Evolutionary conservation across 257 asterid species (phyloP).

Genomic region (Solanum dulcamara): DNA sequence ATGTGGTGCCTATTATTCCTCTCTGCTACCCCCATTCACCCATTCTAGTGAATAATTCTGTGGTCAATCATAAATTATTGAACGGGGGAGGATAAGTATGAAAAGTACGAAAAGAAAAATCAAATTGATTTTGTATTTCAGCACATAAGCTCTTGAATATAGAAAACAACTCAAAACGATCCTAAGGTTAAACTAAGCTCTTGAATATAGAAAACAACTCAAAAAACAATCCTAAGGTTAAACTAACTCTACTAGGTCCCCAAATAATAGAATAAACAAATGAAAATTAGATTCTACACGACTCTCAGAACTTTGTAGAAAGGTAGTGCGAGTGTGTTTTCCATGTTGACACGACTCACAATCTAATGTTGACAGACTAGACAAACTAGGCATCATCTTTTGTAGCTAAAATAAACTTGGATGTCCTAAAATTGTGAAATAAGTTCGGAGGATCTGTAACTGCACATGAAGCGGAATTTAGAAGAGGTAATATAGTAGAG

Average conservation of each 20-base stretch:
- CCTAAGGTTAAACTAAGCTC: background rate
- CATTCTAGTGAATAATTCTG: background rate
- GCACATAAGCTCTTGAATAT: background rate
- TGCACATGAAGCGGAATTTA: background rate
- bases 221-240: background rate
- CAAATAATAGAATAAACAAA: background rate
- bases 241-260: background rate
- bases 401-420: background rate
- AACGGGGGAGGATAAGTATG: background rate
- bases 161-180: background rate
- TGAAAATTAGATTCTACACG: background rate
- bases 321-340: background rate
- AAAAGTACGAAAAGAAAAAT: background rate
- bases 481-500: background rate
- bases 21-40: background rate
- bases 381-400: background rate
- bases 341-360: background rate
- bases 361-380: background rate
- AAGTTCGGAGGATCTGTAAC: too few relatives aligned
- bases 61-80: background rate
- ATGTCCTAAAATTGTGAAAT: too few relatives aligned
- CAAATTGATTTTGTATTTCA: background rate
- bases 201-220: background rate
- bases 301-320: background rate
- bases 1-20: background rate